Conservation (phyloP, 768 basidiomycete genomes). For the Tricholoma sp. region DNA sequence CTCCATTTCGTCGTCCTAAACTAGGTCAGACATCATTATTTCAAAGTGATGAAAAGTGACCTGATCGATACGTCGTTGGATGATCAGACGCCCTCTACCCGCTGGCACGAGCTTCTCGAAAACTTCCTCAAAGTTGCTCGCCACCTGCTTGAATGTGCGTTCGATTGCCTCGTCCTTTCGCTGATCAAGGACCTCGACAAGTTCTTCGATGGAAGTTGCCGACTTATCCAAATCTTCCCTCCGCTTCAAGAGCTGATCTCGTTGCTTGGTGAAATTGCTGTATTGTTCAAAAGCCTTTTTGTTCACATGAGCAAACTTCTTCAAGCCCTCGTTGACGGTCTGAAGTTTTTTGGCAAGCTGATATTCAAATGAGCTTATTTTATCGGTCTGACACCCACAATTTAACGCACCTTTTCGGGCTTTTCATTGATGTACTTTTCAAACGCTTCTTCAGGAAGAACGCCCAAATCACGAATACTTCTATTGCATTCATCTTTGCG, state of each 20-base stretch:
- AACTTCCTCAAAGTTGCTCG: constrained; percentile 94
- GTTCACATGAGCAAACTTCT: constrained; percentile 97
- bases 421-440: constrained; percentile 88
- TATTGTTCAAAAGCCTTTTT: constrained; percentile 99
- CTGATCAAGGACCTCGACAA: constrained; percentile 91
- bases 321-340: constrained; percentile 84
- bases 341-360: constrained; percentile 95
- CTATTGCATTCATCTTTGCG: constrained; percentile 94
- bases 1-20: constrained; percentile 65
- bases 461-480: constrained; percentile 93
- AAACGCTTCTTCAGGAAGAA: constrained; percentile 95
- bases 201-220: constrained; percentile 82
- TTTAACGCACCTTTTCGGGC: constrained; percentile 68
- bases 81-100: constrained; percentile 86
- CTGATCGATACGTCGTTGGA: constrained; percentile 87
- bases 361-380: background rate
- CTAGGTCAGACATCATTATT: background rate
- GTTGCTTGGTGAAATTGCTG: constrained; percentile 95
- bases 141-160: constrained; percentile 96
- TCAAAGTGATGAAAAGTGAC: constrained; percentile 28
- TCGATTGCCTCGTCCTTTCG: constrained; percentile 99
- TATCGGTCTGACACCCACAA: background rate
- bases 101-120: constrained; percentile 96
- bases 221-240: constrained; percentile 90
- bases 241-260: constrained; percentile 82